These are phyloP conservation scores for Gomphus bonarii DNA, from an alignment of 1,284 basidiomycete species.

Conservation along the genomic window DNA sequence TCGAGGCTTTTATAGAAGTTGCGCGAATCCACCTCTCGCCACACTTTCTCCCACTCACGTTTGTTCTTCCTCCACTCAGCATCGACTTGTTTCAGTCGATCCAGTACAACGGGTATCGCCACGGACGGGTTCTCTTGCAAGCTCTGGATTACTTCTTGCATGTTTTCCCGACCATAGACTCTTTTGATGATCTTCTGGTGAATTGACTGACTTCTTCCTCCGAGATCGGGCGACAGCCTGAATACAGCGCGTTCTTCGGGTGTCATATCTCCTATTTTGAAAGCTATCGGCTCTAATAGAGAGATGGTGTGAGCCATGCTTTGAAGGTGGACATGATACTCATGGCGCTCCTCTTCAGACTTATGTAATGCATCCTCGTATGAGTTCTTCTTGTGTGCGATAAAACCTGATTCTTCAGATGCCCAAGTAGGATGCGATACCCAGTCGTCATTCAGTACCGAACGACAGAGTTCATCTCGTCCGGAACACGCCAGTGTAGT, in stretches of 20 bases:
- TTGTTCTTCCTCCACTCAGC: constrained; percentile 96
- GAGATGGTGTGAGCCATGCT: constrained; percentile 88
- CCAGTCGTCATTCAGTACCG: constrained; percentile 94
- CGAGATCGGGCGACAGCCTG: constrained; percentile 82
- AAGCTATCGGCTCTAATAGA: constrained; percentile 82
- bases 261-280: constrained; percentile 84
- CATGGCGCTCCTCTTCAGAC: constrained; percentile 96
- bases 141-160: constrained; percentile 79
- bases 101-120: constrained; percentile 87
- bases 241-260: constrained; percentile 79
- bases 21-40: constrained; percentile 94
- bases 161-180: constrained; percentile 79
- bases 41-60: constrained; percentile 94
- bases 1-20: constrained; percentile 98
- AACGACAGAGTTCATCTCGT: constrained; percentile 90
- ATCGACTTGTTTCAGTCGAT: constrained; percentile 88
- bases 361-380: constrained; percentile 96
- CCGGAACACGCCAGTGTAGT: constrained; percentile 87
- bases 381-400: constrained; percentile 93
- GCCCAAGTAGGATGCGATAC: constrained; percentile 98
- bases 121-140: constrained; percentile 89
- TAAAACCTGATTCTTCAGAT: constrained; percentile 90
- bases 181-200: constrained; percentile 94
- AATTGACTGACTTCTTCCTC: constrained; percentile 79
- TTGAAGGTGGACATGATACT: constrained; percentile 96